Percentiles rank a stretch among this genome's conserved stretches.
These are phyloP conservation scores for Ehretia macrophylla DNA, from an alignment of 257 asterid species.

Conservation along the genomic window DNA sequence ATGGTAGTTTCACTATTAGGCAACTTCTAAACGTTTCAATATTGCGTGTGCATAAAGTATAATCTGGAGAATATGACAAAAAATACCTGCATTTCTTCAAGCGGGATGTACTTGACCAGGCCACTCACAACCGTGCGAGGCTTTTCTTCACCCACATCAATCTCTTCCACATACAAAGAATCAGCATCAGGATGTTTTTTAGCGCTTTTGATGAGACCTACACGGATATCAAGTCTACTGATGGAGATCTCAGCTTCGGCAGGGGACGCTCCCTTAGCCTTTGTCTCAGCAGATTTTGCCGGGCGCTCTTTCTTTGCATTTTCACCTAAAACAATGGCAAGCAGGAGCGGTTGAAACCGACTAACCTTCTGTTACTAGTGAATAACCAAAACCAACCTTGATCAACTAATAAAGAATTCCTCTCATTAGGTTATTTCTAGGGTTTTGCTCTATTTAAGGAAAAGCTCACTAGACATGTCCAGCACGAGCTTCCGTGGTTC, in stretches of 20 bases:
- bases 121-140: conserved; percentile 98
- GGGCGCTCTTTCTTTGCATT: conserved; percentile 56
- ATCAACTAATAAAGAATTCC: no score
- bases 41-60: background rate
- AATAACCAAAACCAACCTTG: no score
- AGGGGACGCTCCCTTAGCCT: conserved; percentile 47
- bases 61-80: conserved; percentile 5
- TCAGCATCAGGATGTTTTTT: conserved; percentile 96
- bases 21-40: background rate
- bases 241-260: conserved; percentile 59
- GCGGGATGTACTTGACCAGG: conserved; percentile 81
- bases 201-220: conserved; percentile 77
- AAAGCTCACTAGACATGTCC: no score
- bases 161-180: conserved; percentile 92
- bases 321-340: conserved; percentile 32
- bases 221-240: conserved; percentile 82
- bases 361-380: background rate
- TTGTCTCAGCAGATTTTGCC: conserved; percentile 58
- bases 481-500: no score
- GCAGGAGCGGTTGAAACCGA: conserved; percentile 5
- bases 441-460: no score
- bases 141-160: conserved; percentile 87
- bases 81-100: conserved; percentile 91
- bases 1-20: background rate
- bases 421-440: no score